A percentile compares a stretch with the other conserved stretches of the same genome.
These are phyloP conservation scores for Suhomyces bolitotheri DNA, from an alignment of 1,139 yeast species.

Conservation along the genomic window DNA sequence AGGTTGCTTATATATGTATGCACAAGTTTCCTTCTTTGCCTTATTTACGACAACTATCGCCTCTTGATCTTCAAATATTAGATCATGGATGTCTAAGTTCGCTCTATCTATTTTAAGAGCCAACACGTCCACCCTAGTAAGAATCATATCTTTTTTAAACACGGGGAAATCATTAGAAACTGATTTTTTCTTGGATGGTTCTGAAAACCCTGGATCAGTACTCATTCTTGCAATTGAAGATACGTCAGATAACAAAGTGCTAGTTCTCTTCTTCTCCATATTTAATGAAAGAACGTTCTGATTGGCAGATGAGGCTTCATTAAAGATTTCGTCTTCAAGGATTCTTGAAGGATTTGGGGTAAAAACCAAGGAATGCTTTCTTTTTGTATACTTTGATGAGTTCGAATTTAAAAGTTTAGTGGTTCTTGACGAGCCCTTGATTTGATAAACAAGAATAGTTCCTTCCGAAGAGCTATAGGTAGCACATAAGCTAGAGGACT, in stretches of 20 bases:
- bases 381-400: slow-evolving; percentile 21
- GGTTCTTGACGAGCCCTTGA: slow-evolving; percentile 41
- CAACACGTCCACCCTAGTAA: slow-evolving; percentile 58
- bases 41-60: slow-evolving; percentile 52
- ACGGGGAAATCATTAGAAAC: slow-evolving; percentile 26
- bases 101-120: slow-evolving; percentile 30
- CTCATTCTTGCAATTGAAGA: slow-evolving; percentile 66
- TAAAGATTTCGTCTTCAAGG: slow-evolving; percentile 40
- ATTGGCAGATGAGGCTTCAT: slow-evolving; percentile 16
- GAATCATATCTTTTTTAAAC: slow-evolving; percentile 63
- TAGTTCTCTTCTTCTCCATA: slow-evolving; percentile 54
- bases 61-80: slow-evolving; percentile 56
- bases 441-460: slow-evolving; percentile 50
- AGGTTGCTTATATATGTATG: slow-evolving; percentile 49
- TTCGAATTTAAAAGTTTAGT: slow-evolving; percentile 14
- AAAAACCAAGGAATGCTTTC: slow-evolving; percentile 31
- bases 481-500: slow-evolving; percentile 46
- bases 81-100: slow-evolving; percentile 42
- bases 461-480: slow-evolving; percentile 51
- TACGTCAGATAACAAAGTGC: slow-evolving; percentile 55
- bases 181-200: slow-evolving; percentile 23
- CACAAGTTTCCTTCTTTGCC: slow-evolving; percentile 38
- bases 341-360: slow-evolving; percentile 48
- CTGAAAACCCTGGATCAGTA: slow-evolving; percentile 37
- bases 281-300: slow-evolving; percentile 32